Conservation (phyloP, 768 basidiomycete genomes). For the Glaciozyma antarctica region DNA sequence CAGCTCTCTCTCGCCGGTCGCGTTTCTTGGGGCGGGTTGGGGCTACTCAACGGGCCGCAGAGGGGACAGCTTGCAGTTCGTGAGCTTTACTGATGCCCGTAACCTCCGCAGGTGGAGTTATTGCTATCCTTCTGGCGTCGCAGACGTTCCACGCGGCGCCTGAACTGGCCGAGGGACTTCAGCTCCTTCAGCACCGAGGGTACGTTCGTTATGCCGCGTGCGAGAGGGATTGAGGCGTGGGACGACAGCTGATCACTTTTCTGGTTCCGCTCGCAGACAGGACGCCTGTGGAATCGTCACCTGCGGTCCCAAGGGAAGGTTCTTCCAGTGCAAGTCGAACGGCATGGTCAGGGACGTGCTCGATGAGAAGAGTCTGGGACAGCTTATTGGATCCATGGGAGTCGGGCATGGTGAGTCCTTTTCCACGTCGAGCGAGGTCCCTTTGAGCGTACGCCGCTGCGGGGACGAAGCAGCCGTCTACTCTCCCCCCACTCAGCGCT, state of each 20-base stretch:
- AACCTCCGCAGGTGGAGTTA: constrained; percentile 30
- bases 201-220: background rate
- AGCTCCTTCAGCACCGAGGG: constrained; percentile 88
- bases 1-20: too few species aligned
- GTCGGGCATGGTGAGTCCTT: constrained; percentile 77
- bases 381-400: constrained; percentile 87
- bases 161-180: constrained; percentile 62
- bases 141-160: constrained; percentile 25
- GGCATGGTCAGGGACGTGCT: constrained; percentile 95
- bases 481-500: too few species aligned
- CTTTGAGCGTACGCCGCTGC: background rate
- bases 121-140: constrained; percentile 33
- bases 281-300: constrained; percentile 98
- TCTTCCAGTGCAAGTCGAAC: constrained; percentile 97
- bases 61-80: too few species aligned
- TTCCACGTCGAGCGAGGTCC: background rate
- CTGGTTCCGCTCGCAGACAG: constrained; percentile 43
- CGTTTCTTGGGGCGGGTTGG: too few species aligned
- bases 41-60: too few species aligned
- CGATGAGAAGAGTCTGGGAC: constrained; percentile 63
- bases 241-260: background rate
- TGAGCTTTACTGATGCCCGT: background rate
- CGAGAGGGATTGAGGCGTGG: background rate
- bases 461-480: background rate
- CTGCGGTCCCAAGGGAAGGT: constrained; percentile 84